Conservation (phyloP, 257 asterid species). For the Solanum chiquidenum region DNA sequence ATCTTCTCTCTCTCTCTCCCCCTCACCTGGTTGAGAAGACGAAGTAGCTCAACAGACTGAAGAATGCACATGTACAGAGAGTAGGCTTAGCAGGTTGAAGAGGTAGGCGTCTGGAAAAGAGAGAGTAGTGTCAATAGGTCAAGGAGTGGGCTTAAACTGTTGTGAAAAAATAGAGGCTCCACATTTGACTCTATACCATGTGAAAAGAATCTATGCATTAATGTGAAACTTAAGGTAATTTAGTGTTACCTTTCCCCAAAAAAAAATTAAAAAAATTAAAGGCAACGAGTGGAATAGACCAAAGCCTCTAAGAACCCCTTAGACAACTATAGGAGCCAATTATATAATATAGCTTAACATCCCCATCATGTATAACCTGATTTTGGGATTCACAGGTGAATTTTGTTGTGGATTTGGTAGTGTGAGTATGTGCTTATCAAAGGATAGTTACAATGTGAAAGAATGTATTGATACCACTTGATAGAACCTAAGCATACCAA, state of each 20-base stretch:
- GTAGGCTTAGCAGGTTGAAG: neutral
- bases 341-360: neutral
- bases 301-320: neutral
- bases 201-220: neutral
- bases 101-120: neutral
- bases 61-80: neutral
- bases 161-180: neutral
- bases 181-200: neutral
- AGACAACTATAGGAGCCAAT: neutral
- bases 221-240: neutral
- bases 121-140: neutral
- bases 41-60: neutral
- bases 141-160: neutral
- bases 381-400: neutral
- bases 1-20: neutral
- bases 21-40: neutral
- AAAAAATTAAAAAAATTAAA: neutral
- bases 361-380: neutral
- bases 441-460: neutral
- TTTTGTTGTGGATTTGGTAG: neutral
- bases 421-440: neutral
- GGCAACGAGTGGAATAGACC: neutral
- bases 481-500: neutral
- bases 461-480: neutral
- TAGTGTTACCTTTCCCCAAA: neutral